A percentile compares a stretch with the other conserved stretches of the same genome.
Conservation (phyloP, 176 grass and related monocot genomes). For the Guadua angustifolia region DNA sequence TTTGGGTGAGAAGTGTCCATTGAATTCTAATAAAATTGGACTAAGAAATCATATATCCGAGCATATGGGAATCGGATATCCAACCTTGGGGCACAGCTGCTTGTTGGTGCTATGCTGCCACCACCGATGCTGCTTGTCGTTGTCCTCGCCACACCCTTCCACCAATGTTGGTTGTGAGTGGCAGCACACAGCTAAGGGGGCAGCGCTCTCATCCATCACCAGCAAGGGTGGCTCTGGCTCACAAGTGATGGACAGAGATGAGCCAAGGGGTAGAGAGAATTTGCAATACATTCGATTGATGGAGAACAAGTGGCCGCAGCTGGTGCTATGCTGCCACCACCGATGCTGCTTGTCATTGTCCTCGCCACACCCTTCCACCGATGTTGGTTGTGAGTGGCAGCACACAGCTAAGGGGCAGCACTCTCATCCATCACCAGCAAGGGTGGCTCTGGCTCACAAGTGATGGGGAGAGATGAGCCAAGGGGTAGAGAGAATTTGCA, state of each 20-base stretch:
- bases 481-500: not conserved
- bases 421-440: not conserved
- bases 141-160: not conserved
- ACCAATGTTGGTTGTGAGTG: not conserved
- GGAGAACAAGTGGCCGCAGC: not conserved
- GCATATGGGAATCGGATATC: not conserved
- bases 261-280: not conserved
- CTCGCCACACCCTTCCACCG: not conserved
- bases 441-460: not conserved
- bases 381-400: not conserved
- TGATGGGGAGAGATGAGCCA: not conserved
- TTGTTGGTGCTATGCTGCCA: not conserved
- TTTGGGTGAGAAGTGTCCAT: not conserved
- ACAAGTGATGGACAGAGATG: not conserved
- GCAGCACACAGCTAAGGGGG: not conserved
- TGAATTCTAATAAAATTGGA: conserved; percentile 1
- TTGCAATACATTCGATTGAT: not conserved
- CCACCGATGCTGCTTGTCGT: not conserved
- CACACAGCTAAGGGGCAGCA: not conserved
- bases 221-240: not conserved
- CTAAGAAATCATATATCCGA: not conserved
- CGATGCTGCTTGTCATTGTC: not conserved
- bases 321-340: not conserved
- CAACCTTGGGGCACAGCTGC: not conserved
- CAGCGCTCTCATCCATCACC: not conserved